These are phyloP conservation scores for Cercophora sp. DNA, from an alignment of 495 filamentous ascomycete genomes.

Conservation along the genomic window DNA sequence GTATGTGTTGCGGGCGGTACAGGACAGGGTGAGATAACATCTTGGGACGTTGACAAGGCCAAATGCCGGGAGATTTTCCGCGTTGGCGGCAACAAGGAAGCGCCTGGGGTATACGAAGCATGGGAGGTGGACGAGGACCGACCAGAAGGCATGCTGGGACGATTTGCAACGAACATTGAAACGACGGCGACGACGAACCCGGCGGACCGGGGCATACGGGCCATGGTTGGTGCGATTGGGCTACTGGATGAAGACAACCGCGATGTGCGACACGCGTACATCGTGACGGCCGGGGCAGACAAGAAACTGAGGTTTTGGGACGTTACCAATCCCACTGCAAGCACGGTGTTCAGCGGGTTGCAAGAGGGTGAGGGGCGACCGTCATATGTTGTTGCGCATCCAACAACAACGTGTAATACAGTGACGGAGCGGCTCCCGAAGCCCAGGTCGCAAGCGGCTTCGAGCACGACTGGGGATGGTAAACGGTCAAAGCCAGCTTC, in stretches of 20 bases:
- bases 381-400: slow-evolving; percentile 66
- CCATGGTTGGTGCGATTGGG: slow-evolving; percentile 54
- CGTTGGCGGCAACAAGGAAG: slow-evolving; percentile 51
- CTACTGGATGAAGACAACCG: slow-evolving; percentile 49
- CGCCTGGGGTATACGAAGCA: slow-evolving; percentile 68
- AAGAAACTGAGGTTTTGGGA: slow-evolving; percentile 95
- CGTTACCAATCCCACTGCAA: slow-evolving; percentile 64
- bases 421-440: slow-evolving; percentile 66
- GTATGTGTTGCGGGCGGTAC: slow-evolving; percentile 86
- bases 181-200: slow-evolving; percentile 43
- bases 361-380: slow-evolving; percentile 67
- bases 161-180: slow-evolving; percentile 73
- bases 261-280: slow-evolving; percentile 61
- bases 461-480: slow-evolving; percentile 30
- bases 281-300: slow-evolving; percentile 83
- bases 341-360: slow-evolving; percentile 73
- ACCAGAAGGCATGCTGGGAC: slow-evolving; percentile 81
- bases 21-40: slow-evolving; percentile 84
- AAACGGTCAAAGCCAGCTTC: slow-evolving; percentile 25
- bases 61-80: slow-evolving; percentile 88
- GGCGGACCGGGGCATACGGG: slow-evolving; percentile 56
- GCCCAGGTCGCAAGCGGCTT: slow-evolving; percentile 30
- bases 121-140: slow-evolving; percentile 89
- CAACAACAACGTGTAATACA: slow-evolving; percentile 62
- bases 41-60: slow-evolving; percentile 92